phyloP scores from a whole-genome alignment of 805 yeast genomes.

The Cyberlindnera suaveolens region DNA sequence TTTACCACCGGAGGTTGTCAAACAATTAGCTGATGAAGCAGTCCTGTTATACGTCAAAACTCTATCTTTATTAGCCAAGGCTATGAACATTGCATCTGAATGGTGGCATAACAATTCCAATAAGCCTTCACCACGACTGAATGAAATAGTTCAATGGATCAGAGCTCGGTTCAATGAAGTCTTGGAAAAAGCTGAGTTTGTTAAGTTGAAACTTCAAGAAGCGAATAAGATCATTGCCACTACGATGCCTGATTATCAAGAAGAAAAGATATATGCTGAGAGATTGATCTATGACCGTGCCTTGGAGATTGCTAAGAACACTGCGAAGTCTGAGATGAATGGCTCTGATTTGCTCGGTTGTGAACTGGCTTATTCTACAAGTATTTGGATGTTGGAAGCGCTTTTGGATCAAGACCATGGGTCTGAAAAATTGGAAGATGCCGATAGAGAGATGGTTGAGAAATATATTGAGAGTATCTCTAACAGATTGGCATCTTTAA shows the following conservation, averaged over 20 bases:
- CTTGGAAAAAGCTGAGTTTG: constrained; percentile 80
- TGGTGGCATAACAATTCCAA: constrained; percentile 74
- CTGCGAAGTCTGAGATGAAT: constrained; percentile 81
- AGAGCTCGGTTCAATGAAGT: constrained; percentile 85
- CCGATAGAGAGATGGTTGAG: constrained; percentile 71
- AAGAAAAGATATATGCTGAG: constrained; percentile 54
- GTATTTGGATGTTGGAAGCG: constrained; percentile 94
- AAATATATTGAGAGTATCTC: constrained; percentile 80
- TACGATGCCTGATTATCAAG: constrained; percentile 6
- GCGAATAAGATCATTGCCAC: constrained; percentile 32
- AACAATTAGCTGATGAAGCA: constrained; percentile 75
- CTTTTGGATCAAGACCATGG: constrained; percentile 45
- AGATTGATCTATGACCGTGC: constrained; percentile 89
- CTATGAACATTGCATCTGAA: constrained; percentile 77
- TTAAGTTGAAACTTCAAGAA: constrained; percentile 50
- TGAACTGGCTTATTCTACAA: constrained; percentile 83
- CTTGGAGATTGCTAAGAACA: constrained; percentile 83
- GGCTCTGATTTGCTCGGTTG: constrained; percentile 66
- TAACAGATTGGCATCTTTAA: constrained; percentile 65
- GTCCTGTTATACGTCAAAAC: constrained; percentile 80
- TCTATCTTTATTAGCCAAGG: constrained; percentile 72
- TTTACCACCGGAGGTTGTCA: constrained; percentile 53
- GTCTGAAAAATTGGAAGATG: constrained; percentile 48
- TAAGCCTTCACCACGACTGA: constrained; percentile 40
- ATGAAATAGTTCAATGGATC: constrained; percentile 72